Percentiles rank a stretch among this genome's conserved stretches.
Evolutionary conservation across 2,329 filamentous ascomycete species (phyloP).

Genomic region (Exophiala phaeomuriformis): DNA sequence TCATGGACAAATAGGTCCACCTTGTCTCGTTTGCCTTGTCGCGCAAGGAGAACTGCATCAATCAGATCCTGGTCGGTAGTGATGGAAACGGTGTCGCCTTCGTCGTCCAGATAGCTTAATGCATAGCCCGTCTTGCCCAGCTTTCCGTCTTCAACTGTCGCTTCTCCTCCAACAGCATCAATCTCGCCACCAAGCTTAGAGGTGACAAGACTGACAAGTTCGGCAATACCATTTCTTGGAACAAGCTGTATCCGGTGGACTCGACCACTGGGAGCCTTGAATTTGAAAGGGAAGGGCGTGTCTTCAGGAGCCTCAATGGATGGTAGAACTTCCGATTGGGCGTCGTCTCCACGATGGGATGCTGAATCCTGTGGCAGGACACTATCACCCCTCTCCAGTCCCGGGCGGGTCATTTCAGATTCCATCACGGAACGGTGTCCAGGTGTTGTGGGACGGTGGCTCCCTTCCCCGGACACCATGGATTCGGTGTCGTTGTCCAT

Average conservation of each 20-base stretch:
- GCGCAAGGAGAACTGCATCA: constrained; percentile 79
- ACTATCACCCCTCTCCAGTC: constrained; percentile 66
- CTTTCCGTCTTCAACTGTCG: constrained; percentile 69
- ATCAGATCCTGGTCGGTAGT: constrained; percentile 89
- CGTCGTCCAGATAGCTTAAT: constrained; percentile 91
- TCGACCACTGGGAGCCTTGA: constrained; percentile 91
- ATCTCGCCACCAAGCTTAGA: constrained; percentile 79
- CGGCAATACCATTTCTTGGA: constrained; percentile 69
- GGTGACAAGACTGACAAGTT: constrained; percentile 69
- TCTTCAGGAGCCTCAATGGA: constrained; percentile 55
- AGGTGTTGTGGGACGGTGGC: constrained; percentile 62
- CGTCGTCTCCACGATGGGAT: constrained; percentile 79
- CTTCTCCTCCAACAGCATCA: constrained; percentile 73
- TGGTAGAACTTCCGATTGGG: constrained; percentile 55
- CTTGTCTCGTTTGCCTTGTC: constrained; percentile 73
- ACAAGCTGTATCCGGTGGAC: constrained; percentile 86
- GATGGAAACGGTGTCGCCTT: constrained; percentile 93
- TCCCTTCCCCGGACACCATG: constrained; percentile 85
- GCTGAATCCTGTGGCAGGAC: constrained; percentile 90
- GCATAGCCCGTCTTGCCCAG: constrained; percentile 74
- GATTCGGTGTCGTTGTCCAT: constrained; percentile 93
- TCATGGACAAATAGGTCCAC: constrained; percentile 97
- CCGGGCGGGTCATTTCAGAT: constrained; percentile 60
- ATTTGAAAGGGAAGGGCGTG: constrained; percentile 91
- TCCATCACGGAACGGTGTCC: constrained; percentile 72